Percentiles rank a stretch among this genome's conserved stretches.
Conservation (phyloP, 306 rosid species). For the Vigna mungo region DNA sequence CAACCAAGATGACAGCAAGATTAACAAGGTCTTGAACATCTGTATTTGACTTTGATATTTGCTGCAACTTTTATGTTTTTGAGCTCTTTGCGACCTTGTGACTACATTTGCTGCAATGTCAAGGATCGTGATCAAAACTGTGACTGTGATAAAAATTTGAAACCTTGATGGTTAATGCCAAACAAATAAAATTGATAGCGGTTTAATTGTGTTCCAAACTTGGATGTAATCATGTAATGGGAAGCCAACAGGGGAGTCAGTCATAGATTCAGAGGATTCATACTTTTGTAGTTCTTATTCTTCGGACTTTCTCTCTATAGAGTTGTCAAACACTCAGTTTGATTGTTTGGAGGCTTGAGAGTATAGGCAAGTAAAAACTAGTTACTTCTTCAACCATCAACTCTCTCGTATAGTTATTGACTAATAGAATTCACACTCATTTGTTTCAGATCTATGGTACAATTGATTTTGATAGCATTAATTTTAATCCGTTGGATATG, state of each 20-base stretch:
- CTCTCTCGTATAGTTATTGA: slow-evolving; percentile 2
- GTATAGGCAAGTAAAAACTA: slow-evolving; percentile 19
- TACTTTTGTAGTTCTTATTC: neutral
- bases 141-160: neutral
- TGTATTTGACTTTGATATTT: neutral
- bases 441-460: slow-evolving; percentile 1
- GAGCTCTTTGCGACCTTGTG: neutral
- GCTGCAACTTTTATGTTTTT: neutral
- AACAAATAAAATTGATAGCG: slow-evolving; percentile 4
- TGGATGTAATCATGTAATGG: slow-evolving; percentile 8
- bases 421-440: neutral
- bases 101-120: neutral
- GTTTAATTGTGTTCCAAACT: slow-evolving; percentile 1
- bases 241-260: neutral
- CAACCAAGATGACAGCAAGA: neutral
- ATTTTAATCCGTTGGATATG: neutral
- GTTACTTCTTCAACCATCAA: neutral
- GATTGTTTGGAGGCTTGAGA: neutral
- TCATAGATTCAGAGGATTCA: neutral
- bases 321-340: slow-evolving; percentile 1
- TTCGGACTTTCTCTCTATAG: neutral
- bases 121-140: neutral
- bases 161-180: neutral
- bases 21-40: neutral
- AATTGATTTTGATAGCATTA: neutral